phyloP scores from a whole-genome alignment of 2,329 filamentous ascomycete species.

The Rhynchosporium graminicola region DNA sequence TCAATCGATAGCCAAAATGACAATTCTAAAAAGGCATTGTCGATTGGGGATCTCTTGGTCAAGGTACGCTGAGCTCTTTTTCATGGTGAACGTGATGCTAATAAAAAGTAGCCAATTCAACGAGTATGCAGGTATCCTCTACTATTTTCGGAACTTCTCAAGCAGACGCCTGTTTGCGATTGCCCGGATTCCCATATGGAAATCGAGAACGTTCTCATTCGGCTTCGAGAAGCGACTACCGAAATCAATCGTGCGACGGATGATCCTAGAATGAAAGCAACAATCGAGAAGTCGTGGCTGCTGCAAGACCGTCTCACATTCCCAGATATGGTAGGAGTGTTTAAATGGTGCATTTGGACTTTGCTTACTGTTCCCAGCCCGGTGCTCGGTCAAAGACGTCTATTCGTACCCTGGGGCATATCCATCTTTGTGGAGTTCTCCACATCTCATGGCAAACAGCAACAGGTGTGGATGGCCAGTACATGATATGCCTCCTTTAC shows the following conservation, averaged over 20 bases:
- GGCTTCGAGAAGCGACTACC: conserved; percentile 71
- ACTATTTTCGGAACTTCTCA: conserved; percentile 80
- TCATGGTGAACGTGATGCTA: conserved; percentile 4
- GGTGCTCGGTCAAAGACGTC: conserved; percentile 59
- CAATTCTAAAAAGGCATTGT: conserved; percentile 72
- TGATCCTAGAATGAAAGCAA: conserved; percentile 66
- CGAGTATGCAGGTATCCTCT: conserved; percentile 89
- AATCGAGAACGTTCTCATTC: conserved; percentile 70
- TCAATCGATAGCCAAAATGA: conserved; percentile 66
- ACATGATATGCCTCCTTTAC: conserved; percentile 86
- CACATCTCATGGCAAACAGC: conserved; percentile 79
- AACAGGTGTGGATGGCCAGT: conserved; percentile 69
- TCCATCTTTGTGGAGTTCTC: conserved; percentile 79
- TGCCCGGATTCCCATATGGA: conserved; percentile 81
- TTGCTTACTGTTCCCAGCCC: conserved; percentile 36
- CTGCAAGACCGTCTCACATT: conserved; percentile 82
- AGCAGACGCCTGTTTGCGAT: conserved; percentile 79
- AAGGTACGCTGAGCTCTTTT: conserved; percentile 58
- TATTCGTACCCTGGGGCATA: conserved; percentile 79
- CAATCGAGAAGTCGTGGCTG: conserved; percentile 79
- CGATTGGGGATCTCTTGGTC: conserved; percentile 82
- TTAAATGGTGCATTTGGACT: background rate
- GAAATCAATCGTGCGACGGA: conserved; percentile 86
- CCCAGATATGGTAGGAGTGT: conserved; percentile 61
- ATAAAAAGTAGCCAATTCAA: conserved; percentile 72